These are phyloP conservation scores for Ziziphus jujuba DNA, from an alignment of 306 rosid species.

Conservation along the genomic window DNA sequence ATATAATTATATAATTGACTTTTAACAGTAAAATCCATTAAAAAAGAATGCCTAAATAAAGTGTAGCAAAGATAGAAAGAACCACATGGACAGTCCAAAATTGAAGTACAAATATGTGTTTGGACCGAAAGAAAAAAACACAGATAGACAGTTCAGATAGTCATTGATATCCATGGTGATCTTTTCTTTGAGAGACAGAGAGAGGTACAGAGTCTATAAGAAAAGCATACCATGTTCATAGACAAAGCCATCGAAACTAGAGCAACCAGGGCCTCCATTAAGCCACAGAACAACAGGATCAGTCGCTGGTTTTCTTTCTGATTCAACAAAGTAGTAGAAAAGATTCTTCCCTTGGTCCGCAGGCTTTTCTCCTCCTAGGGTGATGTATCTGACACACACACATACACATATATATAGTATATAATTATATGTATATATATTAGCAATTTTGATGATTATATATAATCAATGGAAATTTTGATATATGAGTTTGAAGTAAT, in stretches of 20 bases:
- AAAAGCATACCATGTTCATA: slow-evolving; percentile 45
- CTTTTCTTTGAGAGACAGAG: not conserved
- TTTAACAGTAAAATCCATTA: too few species aligned
- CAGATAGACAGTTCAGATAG: not conserved
- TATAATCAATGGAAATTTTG: too few species aligned
- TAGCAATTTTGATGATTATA: not conserved
- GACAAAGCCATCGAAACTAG: slow-evolving; percentile 55
- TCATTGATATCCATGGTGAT: not conserved
- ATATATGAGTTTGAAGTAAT: not conserved
- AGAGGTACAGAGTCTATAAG: too few species aligned
- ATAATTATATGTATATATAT: not conserved
- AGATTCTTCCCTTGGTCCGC: slow-evolving; percentile 24
- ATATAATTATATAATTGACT: too few species aligned
- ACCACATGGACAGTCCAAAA: slow-evolving; percentile 8
- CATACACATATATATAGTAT: not conserved
- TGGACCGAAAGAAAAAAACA: not conserved
- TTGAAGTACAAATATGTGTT: not conserved
- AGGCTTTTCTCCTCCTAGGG: slow-evolving; percentile 9
- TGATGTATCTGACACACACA: slow-evolving; percentile 36
- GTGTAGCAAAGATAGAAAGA: too few species aligned
- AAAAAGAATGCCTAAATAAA: not conserved
- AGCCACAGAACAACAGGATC: slow-evolving; percentile 59
- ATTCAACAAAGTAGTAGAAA: slow-evolving; percentile 47
- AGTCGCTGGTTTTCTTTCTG: slow-evolving; percentile 34
- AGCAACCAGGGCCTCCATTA: slow-evolving; percentile 61